These are phyloP conservation scores for Asterochloris erici DNA, from an alignment of 139 green algal species.

Conservation along the genomic window DNA sequence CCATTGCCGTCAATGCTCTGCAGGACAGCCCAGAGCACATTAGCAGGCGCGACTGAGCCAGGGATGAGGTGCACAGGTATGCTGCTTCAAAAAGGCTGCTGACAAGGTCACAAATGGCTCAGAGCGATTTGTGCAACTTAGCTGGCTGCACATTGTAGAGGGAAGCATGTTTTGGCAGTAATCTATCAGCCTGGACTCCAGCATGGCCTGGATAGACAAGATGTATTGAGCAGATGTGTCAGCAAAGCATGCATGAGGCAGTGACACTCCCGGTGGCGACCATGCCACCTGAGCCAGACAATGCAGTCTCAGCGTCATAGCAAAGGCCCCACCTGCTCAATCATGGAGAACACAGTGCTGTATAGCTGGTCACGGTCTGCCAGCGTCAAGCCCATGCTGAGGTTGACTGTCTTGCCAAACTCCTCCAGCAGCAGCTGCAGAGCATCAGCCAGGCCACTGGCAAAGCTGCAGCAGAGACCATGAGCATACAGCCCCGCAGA, in stretches of 20 bases:
- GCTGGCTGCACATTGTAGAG: no score
- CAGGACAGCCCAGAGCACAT: no score
- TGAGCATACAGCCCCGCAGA: neutral
- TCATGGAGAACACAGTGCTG: slow-evolving; percentile 1
- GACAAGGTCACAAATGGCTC: no score
- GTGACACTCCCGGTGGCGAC: neutral
- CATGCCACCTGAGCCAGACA: neutral
- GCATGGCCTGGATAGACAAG: no score
- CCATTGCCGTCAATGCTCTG: neutral
- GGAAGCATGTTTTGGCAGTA: no score
- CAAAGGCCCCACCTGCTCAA: neutral
- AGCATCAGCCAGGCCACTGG: neutral
- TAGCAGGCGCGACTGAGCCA: no score
- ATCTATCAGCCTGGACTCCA: no score
- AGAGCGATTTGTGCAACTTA: no score
- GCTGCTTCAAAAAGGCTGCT: no score
- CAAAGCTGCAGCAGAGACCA: neutral
- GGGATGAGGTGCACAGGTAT: no score
- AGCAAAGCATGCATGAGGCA: neutral
- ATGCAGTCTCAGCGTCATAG: neutral
- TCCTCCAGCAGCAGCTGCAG: slow-evolving; percentile 29
- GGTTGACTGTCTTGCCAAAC: slow-evolving; percentile 31
- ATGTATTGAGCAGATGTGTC: neutral
- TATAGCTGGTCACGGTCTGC: slow-evolving; percentile 14
- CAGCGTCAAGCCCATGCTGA: neutral